Conservation (phyloP, 441 rosid species). For the Croton setiger region DNA sequence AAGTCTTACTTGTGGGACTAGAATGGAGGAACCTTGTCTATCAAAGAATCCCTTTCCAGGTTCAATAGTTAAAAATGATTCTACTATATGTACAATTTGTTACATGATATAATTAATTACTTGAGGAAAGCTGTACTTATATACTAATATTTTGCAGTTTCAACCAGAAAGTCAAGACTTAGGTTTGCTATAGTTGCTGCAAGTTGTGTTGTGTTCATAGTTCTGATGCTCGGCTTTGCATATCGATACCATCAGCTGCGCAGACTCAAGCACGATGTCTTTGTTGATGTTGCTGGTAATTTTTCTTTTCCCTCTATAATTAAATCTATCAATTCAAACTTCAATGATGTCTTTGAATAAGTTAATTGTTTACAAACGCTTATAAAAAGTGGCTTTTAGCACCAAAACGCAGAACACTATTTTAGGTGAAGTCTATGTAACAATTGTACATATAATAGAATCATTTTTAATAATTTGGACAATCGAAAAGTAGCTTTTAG, state of each 20-base stretch:
- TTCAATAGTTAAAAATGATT: conserved; percentile 19
- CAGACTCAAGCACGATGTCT: conserved; percentile 44
- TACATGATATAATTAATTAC: neutral
- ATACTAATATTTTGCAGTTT: conserved; percentile 37
- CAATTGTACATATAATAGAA: neutral
- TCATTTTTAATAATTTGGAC: neutral
- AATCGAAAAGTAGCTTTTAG: no score
- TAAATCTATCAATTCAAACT: conserved; percentile 3
- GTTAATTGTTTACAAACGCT: no score
- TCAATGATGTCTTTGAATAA: no score
- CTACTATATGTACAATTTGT: neutral
- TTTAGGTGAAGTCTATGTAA: no score
- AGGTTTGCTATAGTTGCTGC: conserved; percentile 46
- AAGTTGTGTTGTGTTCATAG: conserved; percentile 50
- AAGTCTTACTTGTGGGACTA: conserved; percentile 64
- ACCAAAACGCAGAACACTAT: no score
- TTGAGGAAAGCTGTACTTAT: conserved; percentile 5
- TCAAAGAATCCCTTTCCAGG: conserved; percentile 64
- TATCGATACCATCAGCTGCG: conserved; percentile 44
- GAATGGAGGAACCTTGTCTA: conserved; percentile 60
- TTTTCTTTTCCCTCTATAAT: conserved; percentile 10
- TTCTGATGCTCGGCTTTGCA: conserved; percentile 45
- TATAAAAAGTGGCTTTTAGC: no score
- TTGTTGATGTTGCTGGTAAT: conserved; percentile 79
- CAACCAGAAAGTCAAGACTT: conserved; percentile 57